Percentiles rank a stretch among this genome's conserved stretches.
Evolutionary conservation across 306 rosid species (phyloP).

Genomic region (Ziziphus jujuba): DNA sequence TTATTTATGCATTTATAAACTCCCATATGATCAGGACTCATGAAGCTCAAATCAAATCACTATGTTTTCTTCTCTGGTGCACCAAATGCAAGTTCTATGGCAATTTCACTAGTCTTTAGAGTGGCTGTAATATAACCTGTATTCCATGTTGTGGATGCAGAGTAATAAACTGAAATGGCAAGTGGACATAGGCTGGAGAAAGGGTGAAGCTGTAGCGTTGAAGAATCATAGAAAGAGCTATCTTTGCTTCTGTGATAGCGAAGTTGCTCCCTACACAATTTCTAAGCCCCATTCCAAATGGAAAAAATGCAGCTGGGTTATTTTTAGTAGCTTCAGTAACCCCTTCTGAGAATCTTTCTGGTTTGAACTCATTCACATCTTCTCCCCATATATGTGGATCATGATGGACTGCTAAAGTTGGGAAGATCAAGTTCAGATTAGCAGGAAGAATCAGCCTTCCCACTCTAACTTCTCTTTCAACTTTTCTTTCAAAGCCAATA

Average conservation of each 20-base stretch:
- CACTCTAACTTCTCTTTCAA: neutral
- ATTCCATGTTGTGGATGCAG: slow-evolving; percentile 20
- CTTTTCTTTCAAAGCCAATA: neutral
- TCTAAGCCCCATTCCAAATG: slow-evolving; percentile 30
- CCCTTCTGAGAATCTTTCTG: slow-evolving; percentile 25
- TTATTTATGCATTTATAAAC: no score
- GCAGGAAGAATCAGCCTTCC: slow-evolving; percentile 19
- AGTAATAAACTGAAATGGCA: neutral
- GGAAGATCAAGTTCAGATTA: neutral
- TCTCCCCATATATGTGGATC: slow-evolving; percentile 33
- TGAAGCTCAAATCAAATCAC: no score
- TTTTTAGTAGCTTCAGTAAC: slow-evolving; percentile 24
- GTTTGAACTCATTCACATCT: slow-evolving; percentile 25
- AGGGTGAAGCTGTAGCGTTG: slow-evolving; percentile 27
- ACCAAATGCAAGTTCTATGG: no score
- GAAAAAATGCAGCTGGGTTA: slow-evolving; percentile 15
- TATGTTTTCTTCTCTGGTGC: neutral
- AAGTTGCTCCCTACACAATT: slow-evolving; percentile 25
- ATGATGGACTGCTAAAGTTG: slow-evolving; percentile 9
- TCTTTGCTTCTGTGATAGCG: slow-evolving; percentile 23
- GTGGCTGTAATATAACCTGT: slow-evolving; percentile 15
- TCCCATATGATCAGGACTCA: no score
- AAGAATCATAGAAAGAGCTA: slow-evolving; percentile 31
- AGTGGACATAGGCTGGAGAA: slow-evolving; percentile 20
- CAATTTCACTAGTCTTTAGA: neutral